Evolutionary conservation across 176 grass and related monocot species (phyloP).

Genomic region (Cenchrus purpureus): DNA sequence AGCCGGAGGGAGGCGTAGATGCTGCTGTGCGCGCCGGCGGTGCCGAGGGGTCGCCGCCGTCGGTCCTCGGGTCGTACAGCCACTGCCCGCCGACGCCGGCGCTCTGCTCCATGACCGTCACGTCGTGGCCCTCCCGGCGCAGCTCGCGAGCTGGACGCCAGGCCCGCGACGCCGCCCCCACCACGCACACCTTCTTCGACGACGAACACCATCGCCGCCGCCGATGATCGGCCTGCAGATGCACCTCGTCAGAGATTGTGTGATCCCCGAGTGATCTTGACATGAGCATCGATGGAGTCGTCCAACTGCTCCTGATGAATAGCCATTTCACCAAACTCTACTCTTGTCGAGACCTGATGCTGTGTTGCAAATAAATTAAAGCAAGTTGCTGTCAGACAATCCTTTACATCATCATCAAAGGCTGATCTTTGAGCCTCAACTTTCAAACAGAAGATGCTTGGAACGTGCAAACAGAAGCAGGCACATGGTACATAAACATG

Average conservation of each 20-base stretch:
- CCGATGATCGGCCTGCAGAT: not conserved
- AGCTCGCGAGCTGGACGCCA: slow-evolving; percentile 45
- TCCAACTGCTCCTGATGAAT: not conserved
- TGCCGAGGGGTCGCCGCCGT: slow-evolving; percentile 23
- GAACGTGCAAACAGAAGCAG: too few relatives aligned
- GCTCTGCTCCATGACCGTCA: slow-evolving; percentile 52
- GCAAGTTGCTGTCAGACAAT: too few relatives aligned
- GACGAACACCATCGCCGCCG: not conserved
- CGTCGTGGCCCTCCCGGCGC: slow-evolving; percentile 39
- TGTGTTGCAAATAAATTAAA: not conserved
- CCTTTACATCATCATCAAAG: too few relatives aligned
- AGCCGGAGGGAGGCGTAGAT: slow-evolving; percentile 43
- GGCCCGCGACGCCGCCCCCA: slow-evolving; percentile 38
- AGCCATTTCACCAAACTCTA: not conserved
- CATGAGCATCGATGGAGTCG: not conserved
- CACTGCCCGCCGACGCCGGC: slow-evolving; percentile 48
- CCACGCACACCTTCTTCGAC: slow-evolving; percentile 54
- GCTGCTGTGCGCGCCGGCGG: slow-evolving; percentile 33
- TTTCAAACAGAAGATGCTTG: too few relatives aligned
- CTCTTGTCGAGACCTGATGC: not conserved
- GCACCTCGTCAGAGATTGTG: not conserved
- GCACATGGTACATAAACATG: too few relatives aligned
- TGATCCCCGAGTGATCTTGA: not conserved
- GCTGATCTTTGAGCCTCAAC: too few relatives aligned
- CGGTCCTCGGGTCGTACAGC: slow-evolving; percentile 46